phyloP scores from a whole-genome alignment of 2,329 filamentous ascomycete genomes.

The Fusarium fracticaudum region DNA sequence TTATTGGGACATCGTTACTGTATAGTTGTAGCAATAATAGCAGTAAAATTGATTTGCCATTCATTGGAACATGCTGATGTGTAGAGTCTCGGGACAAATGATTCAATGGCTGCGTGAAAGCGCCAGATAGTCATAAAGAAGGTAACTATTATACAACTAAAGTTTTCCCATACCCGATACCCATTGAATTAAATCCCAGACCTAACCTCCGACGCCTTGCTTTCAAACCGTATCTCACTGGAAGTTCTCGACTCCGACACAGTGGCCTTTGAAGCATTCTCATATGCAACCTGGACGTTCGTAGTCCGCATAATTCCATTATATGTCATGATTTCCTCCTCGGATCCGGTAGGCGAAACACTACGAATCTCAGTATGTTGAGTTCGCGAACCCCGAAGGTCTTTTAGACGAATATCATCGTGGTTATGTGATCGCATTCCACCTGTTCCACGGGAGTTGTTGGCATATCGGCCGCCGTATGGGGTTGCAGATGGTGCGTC shows the following conservation, averaged over 20 bases:
- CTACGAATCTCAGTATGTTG: constrained; percentile 49
- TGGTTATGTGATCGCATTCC: constrained; percentile 23
- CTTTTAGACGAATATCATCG: constrained; percentile 34
- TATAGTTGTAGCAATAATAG: too few relatives aligned
- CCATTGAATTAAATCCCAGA: background rate
- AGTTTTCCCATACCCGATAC: too few relatives aligned
- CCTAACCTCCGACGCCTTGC: constrained; percentile 8
- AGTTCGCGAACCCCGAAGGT: constrained; percentile 22
- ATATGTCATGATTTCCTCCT: constrained; percentile 54
- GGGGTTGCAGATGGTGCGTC: constrained; percentile 19
- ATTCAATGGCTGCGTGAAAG: background rate
- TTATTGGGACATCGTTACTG: fast-evolving
- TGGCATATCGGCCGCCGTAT: constrained; percentile 17
- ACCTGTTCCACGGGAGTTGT: constrained; percentile 32
- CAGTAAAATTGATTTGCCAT: background rate
- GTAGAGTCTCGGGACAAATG: fast-evolving
- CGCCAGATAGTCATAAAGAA: background rate
- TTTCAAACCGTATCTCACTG: constrained; percentile 24
- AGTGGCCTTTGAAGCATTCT: constrained; percentile 23
- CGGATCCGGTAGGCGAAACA: constrained; percentile 46
- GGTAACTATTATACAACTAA: background rate
- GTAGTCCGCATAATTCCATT: constrained; percentile 53
- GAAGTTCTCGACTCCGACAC: constrained; percentile 16
- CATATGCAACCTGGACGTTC: constrained; percentile 41
- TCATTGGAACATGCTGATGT: background rate